A percentile compares a stretch with the other conserved stretches of the same genome.
Conservation (phyloP, 2,329 filamentous ascomycete genomes). For the Biscogniauxia marginata region DNA sequence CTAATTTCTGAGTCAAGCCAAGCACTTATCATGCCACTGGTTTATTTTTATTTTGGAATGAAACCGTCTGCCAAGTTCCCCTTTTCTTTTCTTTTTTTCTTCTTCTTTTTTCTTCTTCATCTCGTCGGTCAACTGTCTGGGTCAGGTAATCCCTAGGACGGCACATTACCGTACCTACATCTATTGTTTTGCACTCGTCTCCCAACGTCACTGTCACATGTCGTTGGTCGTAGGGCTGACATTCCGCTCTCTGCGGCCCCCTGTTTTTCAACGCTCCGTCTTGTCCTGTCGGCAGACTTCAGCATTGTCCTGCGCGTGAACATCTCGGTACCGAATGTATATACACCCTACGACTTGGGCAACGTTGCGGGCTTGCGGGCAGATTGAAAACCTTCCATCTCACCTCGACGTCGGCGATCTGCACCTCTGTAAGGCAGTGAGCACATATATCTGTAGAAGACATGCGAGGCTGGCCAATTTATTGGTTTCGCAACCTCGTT, state of each 20-base stretch:
- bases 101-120: background rate
- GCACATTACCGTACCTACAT: too few relatives aligned
- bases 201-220: background rate
- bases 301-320: background rate
- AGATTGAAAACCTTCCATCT: background rate
- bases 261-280: background rate
- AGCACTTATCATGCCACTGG: background rate
- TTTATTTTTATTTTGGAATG: background rate
- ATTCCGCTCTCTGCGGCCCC: too few relatives aligned
- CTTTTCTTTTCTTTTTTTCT: background rate
- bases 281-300: too few relatives aligned
- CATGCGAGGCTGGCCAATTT: background rate
- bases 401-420: too few relatives aligned
- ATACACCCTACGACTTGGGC: background rate
- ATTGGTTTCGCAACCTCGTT: too few relatives aligned
- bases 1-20: background rate
- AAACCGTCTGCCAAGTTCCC: background rate
- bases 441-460: background rate
- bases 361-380: background rate
- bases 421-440: background rate
- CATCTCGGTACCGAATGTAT: background rate
- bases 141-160: too few relatives aligned
- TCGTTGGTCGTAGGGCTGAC: background rate
- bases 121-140: background rate
- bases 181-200: too few relatives aligned